Evolutionary conservation across 495 filamentous ascomycete species (phyloP).

Genomic region (Penicillium malachiteum): DNA sequence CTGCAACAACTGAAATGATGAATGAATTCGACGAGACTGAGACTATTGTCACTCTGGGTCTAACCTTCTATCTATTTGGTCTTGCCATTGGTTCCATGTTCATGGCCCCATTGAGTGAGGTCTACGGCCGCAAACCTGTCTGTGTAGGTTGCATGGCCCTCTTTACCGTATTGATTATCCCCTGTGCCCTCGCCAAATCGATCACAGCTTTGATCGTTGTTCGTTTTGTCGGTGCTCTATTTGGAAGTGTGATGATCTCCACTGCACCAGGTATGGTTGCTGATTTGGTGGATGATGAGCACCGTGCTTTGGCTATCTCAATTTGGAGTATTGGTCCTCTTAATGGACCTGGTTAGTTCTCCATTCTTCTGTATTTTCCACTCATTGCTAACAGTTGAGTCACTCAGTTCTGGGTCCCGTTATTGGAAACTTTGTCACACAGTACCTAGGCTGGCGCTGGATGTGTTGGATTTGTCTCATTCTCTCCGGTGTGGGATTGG

Average conservation of each 20-base stretch:
- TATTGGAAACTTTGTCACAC: slow-evolving; percentile 69
- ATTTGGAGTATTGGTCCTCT: slow-evolving; percentile 77
- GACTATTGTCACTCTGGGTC: slow-evolving; percentile 65
- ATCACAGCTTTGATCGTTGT: slow-evolving; percentile 64
- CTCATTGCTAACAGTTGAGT: background rate
- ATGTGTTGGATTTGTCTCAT: slow-evolving; percentile 80
- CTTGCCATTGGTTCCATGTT: slow-evolving; percentile 71
- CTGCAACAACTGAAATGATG: slow-evolving; percentile 64
- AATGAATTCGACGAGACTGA: slow-evolving; percentile 60
- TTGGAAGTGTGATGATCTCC: slow-evolving; percentile 74
- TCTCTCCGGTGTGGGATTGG: slow-evolving; percentile 54
- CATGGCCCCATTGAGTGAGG: slow-evolving; percentile 73
- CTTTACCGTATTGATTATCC: slow-evolving; percentile 68
- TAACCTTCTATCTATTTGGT: slow-evolving; percentile 70
- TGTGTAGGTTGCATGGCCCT: slow-evolving; percentile 62
- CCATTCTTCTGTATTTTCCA: background rate
- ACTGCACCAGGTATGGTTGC: slow-evolving; percentile 82
- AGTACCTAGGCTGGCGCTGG: slow-evolving; percentile 83
- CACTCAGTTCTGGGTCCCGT: slow-evolving; percentile 48
- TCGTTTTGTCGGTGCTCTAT: slow-evolving; percentile 74
- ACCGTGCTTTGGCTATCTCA: slow-evolving; percentile 69
- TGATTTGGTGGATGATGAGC: slow-evolving; percentile 70
- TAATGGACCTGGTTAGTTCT: slow-evolving; percentile 60
- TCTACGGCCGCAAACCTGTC: slow-evolving; percentile 74
- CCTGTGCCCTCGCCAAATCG: slow-evolving; percentile 66